phyloP scores from a whole-genome alignment of 495 filamentous ascomycete species.

The Evernia prunastri region DNA sequence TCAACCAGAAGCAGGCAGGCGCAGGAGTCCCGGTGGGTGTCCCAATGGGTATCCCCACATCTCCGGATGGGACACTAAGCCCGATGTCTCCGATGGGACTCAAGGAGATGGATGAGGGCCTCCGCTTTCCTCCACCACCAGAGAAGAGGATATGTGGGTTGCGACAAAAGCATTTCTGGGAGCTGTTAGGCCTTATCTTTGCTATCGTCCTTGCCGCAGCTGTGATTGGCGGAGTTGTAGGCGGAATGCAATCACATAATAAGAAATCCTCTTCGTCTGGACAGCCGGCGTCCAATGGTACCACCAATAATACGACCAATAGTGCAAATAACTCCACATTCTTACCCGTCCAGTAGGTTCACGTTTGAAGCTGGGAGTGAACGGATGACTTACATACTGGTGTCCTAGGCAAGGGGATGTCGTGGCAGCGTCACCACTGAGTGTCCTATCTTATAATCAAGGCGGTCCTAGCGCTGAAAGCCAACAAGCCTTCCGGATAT shows the following conservation, averaged over 20 bases:
- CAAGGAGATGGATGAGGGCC: neutral
- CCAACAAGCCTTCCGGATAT: conserved; percentile 24
- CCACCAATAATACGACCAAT: neutral
- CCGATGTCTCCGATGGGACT: neutral
- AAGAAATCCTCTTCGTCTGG: conserved; percentile 7
- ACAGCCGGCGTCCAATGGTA: conserved; percentile 5
- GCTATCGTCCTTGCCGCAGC: conserved; percentile 22
- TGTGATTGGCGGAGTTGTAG: conserved; percentile 25
- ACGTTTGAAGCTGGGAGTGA: neutral
- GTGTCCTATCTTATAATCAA: conserved; percentile 21
- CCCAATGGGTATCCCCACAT: conserved; percentile 5
- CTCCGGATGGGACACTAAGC: conserved; percentile 6
- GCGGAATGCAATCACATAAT: conserved; percentile 19
- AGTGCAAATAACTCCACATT: conserved; percentile 6
- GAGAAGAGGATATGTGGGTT: conserved; percentile 24
- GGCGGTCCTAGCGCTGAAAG: conserved; percentile 7
- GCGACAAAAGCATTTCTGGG: conserved; percentile 23
- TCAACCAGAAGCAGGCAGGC: conserved; percentile 21
- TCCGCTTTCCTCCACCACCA: conserved; percentile 11
- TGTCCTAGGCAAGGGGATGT: conserved; percentile 21
- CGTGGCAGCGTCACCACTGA: conserved; percentile 22
- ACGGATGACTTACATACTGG: neutral
- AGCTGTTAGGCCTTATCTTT: conserved; percentile 20
- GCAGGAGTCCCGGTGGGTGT: neutral
- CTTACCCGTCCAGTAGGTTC: conserved; percentile 9